phyloP scores from a whole-genome alignment of 2,329 filamentous ascomycete species.

The Plenodomus biglobosus region DNA sequence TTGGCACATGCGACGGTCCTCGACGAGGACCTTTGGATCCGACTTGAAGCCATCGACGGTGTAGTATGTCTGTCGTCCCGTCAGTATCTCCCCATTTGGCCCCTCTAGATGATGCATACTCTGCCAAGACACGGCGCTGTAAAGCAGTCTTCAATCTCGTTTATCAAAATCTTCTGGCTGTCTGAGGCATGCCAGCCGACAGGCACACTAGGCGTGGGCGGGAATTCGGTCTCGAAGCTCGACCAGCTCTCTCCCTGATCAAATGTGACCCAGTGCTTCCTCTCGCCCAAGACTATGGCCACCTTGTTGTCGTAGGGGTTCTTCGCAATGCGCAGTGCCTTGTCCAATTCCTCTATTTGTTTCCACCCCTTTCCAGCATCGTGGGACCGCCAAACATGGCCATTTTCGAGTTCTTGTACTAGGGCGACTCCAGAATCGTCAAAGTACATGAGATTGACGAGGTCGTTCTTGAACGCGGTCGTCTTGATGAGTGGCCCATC shows the following conservation, averaged over 20 bases:
- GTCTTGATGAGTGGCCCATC: slow-evolving; percentile 67
- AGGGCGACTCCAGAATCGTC: slow-evolving; percentile 82
- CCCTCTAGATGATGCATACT: slow-evolving; percentile 51
- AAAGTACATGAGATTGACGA: slow-evolving; percentile 80
- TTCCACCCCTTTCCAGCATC: slow-evolving; percentile 82
- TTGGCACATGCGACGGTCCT: slow-evolving; percentile 73
- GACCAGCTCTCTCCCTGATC: slow-evolving; percentile 83
- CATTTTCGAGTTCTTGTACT: slow-evolving; percentile 66
- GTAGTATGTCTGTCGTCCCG: slow-evolving; percentile 58
- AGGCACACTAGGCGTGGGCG: slow-evolving; percentile 57
- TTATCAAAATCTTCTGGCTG: slow-evolving; percentile 81
- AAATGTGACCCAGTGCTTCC: slow-evolving; percentile 77
- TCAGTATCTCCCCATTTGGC: slow-evolving; percentile 9
- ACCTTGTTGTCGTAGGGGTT: slow-evolving; percentile 77
- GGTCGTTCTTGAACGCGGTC: slow-evolving; percentile 66
- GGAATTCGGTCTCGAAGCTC: slow-evolving; percentile 64
- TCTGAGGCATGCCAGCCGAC: slow-evolving; percentile 83
- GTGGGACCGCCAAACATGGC: slow-evolving; percentile 72
- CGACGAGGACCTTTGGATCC: slow-evolving; percentile 64
- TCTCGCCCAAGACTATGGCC: slow-evolving; percentile 76
- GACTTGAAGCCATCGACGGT: slow-evolving; percentile 83
- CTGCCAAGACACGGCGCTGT: slow-evolving; percentile 45
- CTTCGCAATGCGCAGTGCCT: slow-evolving; percentile 64
- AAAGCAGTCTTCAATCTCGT: slow-evolving; percentile 50
- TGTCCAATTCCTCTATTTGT: slow-evolving; percentile 60